Evolutionary conservation across 164 flowering plant species (phyloP), one percentile per base, ranked within the genome.

Genomic region (Akebia trifoliata): DNA sequence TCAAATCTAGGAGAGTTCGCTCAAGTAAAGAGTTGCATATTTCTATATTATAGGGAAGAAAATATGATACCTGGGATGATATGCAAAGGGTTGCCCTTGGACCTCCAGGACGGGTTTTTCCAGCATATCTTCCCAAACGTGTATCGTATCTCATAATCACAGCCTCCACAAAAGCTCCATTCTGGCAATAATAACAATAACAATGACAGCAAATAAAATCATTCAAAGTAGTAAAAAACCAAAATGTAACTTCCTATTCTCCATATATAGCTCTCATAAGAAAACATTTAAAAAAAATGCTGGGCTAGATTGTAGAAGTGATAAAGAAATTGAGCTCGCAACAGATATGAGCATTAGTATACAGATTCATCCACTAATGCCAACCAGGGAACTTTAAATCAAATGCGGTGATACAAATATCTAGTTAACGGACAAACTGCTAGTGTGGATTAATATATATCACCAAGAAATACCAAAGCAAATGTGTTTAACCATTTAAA

Each of bases 141-240:
- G 86, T 65, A 60, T 93, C 99, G 70, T 93, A 93, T 64, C 85
- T 80, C 99, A 90, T 93, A 15, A 93, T 81, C 47, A 93, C 99
- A 63, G 95, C 87, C 73, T 93, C 99, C 62, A 93, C 89, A 66
- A 72, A 81, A 59, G 85, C 78, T 37, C 97, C 97, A 79, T 72
- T 87, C 99, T 93, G 66, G 21, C 11, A 25, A 64, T 11, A 36
- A 32, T 2, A 17, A 26, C 15, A 44, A 29, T 4, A 11, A 50
- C 18, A n/a, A 44, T 4, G 47, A 43, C 8, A 18, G 5, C 24
- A 43, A 15, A 34, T 11, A 31, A 17, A 12, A 6, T 50, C 15
- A 42, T 12, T 51, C 56, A 40, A 2, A 6, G 15, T 50, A 17
- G 22, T 26, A 15, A 55, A 55, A 28, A 51, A 3, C n/a, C 32